A percentile compares a stretch with the other conserved stretches of the same genome.
Evolutionary conservation across 1,284 basidiomycete genomes (phyloP).

Genomic region (Puccinia triticina): DNA sequence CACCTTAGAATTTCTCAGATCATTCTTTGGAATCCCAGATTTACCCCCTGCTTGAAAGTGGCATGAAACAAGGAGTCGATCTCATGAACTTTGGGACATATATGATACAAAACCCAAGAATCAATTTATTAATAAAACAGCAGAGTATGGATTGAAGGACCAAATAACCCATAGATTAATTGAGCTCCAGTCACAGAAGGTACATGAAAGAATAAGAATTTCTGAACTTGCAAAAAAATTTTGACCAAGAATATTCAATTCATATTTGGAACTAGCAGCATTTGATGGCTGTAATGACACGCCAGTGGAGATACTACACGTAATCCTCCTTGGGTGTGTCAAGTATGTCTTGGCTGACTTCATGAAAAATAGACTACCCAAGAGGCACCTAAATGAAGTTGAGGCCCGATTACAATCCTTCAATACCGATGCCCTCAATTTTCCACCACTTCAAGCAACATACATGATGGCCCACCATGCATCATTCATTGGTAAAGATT

Average conservation of each 20-base stretch:
- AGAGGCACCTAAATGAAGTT: background rate
- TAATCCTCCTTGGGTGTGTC: background rate
- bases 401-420: slow-evolving; percentile 40
- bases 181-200: background rate
- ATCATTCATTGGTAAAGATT: slow-evolving; percentile 61
- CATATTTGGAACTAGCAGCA: background rate
- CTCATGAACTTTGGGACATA: slow-evolving; percentile 7
- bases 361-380: background rate
- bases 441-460: slow-evolving; percentile 55
- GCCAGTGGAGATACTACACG: slow-evolving; percentile 13
- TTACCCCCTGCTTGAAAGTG: background rate
- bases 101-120: background rate
- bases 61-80: background rate
- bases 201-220: background rate
- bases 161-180: background rate
- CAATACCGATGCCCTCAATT: slow-evolving; percentile 57
- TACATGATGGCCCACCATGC: slow-evolving; percentile 59
- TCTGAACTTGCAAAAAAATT: background rate
- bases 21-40: background rate
- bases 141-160: background rate
- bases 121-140: background rate
- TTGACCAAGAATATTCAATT: background rate
- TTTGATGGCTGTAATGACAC: slow-evolving; percentile 16
- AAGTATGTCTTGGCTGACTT: slow-evolving; percentile 1
- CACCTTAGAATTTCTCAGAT: background rate